Evolutionary conservation across 23 red algal species (phyloP).

Genomic region (Gracilaria vermiculophylla): DNA sequence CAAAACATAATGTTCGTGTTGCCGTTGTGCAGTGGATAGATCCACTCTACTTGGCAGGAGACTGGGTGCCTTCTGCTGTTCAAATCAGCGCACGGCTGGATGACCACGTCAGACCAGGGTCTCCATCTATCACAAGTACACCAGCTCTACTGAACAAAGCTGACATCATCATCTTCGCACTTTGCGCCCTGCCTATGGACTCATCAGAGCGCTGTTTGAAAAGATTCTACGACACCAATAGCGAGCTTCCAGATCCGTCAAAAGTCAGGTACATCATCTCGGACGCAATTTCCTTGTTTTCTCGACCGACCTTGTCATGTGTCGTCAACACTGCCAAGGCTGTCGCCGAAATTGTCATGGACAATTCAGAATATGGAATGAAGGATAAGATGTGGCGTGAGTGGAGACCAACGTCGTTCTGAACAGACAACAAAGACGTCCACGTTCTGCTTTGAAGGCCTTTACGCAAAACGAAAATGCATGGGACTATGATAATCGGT

Average conservation of each 20-base stretch:
- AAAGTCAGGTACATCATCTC: slow-evolving; percentile 17
- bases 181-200: slow-evolving; percentile 30
- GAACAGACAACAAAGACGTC: too few relatives aligned
- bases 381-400: slow-evolving; percentile 35
- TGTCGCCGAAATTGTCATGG: slow-evolving; percentile 44
- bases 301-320: slow-evolving; percentile 4
- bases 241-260: not conserved
- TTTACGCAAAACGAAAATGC: too few relatives aligned
- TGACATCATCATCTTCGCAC: slow-evolving; percentile 60
- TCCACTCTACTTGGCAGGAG: slow-evolving; percentile 66
- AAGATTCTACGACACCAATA: not conserved
- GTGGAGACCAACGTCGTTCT: not conserved
- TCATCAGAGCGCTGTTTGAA: not conserved
- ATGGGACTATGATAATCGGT: too few relatives aligned
- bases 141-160: not conserved
- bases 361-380: slow-evolving; percentile 1
- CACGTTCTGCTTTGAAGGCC: too few relatives aligned
- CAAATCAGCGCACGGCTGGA: slow-evolving; percentile 15
- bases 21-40: slow-evolving; percentile 71
- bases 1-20: not conserved
- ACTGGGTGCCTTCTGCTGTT: slow-evolving; percentile 58
- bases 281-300: slow-evolving; percentile 45
- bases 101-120: slow-evolving; percentile 14
- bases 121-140: slow-evolving; percentile 22
- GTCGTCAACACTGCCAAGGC: slow-evolving; percentile 23